Base-by-base conservation (phyloP, 2,329 filamentous ascomycete species). In the Zymoseptoria passerinii region DNA sequence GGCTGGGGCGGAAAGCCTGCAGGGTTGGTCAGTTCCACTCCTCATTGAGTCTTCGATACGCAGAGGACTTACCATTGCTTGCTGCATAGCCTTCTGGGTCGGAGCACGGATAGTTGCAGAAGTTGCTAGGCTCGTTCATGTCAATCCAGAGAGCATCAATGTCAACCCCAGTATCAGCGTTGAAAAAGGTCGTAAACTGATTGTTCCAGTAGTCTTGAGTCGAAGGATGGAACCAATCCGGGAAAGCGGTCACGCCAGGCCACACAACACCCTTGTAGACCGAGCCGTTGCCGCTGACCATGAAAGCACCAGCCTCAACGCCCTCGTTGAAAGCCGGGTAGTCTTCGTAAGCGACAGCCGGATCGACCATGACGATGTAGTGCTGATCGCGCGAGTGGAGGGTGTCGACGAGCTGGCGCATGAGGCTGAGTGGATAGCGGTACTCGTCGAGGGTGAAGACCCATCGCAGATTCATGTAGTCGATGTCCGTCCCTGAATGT, bases 121-220 rank as follows among this genome's bases (percentile, higher is more conserved):
- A 88, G 28, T 79, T 84, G 20, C 77, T 75, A 0, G 81, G 80
- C 66, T 85, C 83, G 28, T 80, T 81, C 83, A 87, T 83, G 65
- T 90, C 87, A 63, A 89, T 89, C 86, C 68, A 71, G 1, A 92
- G 76, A 1, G 82, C 89, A 61, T 92, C 89, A 53, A 92, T 86
- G 63, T 92, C 83, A 16, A 92, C 78, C 28, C 88, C 89, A 1
- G 74, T 78, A 0, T 83, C 76, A 0, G 80, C 72, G 60, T 80
- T 72, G 74, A 92, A 91, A 75, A 89, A 89, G 1, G 68, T 71
- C 0, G 69, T 71, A 65, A 92, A 86, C 68, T 92, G 81, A 4
- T 78, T 77, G 63, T 83, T 84, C 89, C 89, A 92, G 72, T 84
- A 94, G 1, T 74, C 67, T 52, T 84, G 79, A 1, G 83, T 82